Evolutionary conservation across 2,329 filamentous ascomycete species (phyloP), one percentile per base, ranked within the genome.

Genomic region (Diaporthe caulivora): DNA sequence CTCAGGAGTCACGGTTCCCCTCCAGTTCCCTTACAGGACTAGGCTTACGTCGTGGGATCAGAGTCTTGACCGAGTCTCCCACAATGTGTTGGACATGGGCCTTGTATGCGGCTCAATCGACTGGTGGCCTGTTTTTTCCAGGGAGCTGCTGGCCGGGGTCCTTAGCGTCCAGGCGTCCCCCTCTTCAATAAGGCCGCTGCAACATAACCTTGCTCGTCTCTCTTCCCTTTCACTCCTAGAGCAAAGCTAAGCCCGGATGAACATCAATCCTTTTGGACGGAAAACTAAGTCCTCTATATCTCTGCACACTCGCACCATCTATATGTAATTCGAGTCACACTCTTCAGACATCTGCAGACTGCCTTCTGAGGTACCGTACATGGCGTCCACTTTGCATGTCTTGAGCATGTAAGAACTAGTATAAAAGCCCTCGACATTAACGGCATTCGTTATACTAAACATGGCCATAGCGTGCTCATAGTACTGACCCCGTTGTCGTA

Each of bases 381-480:
- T 60, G 57, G 24, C 5, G 37, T 42, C 11, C 24, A 6, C 37
- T 60, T 44, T 60, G 57, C n/a, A 60, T 21, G 11, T 44, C 37
- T 18, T 60, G 57, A 60, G 57, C 37, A 60, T 26, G 57, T 60
- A 44, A 44, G 57, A 34, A 44, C n/a, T n/a, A n/a, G n/a, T n/a
- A n/a, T n/a, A 29, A 9, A 6, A 60, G 37, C 1, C 37, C 24
- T 60, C 37, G 15, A 60, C 15, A 11, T 60, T 7, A 1, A 29
- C 15, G n/a, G 1, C 3, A 44, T 44, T 29, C n/a, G n/a, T n/a
- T n/a, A 9, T 44, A 29, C 15, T 60, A 29, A 60, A 21, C n/a
- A 13, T 29, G 57, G 37, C 15, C n/a, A 60, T 29, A 44, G 57
- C 2, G 42, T 60, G 57, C 37, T 60, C 57, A 44, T 60, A 29